phyloP scores from a whole-genome alignment of 2,329 filamentous ascomycete genomes.

The Plenodomus biglobosus region DNA sequence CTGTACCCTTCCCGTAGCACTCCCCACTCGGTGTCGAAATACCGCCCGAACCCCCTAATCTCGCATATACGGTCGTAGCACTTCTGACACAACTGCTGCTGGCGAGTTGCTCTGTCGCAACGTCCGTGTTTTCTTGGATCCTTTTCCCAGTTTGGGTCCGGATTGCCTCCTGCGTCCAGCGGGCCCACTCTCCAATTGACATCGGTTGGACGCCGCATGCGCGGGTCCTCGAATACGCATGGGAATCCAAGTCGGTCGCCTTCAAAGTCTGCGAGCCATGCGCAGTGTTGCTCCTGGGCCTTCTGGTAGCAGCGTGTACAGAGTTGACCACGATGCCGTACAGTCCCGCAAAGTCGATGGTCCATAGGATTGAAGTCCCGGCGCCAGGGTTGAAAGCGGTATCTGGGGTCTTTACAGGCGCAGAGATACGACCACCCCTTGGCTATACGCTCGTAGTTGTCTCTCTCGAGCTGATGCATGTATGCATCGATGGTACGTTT shows the following conservation, averaged over 20 bases:
- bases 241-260: slow-evolving; percentile 26
- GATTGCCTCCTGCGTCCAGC: slow-evolving; percentile 15
- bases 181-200: slow-evolving; percentile 24
- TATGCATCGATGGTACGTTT: slow-evolving; percentile 19
- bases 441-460: slow-evolving; percentile 18
- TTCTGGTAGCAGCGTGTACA: slow-evolving; percentile 23
- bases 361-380: slow-evolving; percentile 24
- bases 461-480: slow-evolving; percentile 21
- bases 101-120: slow-evolving; percentile 18
- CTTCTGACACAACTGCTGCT: slow-evolving; percentile 24
- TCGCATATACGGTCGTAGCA: slow-evolving; percentile 30
- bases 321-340: slow-evolving; percentile 24
- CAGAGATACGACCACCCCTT: slow-evolving; percentile 27
- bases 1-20: slow-evolving; percentile 13
- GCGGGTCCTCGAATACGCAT: slow-evolving; percentile 24
- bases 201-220: slow-evolving; percentile 15
- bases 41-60: slow-evolving; percentile 25
- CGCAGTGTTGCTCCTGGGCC: slow-evolving; percentile 20
- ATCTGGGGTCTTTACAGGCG: slow-evolving; percentile 25
- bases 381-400: slow-evolving; percentile 21
- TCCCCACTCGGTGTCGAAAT: slow-evolving; percentile 26
- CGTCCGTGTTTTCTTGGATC: slow-evolving; percentile 22
- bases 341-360: slow-evolving; percentile 20
- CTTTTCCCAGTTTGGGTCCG: slow-evolving; percentile 27
- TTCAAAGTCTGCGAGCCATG: slow-evolving; percentile 25